Conservation (phyloP, 257 asterid genomes). For the Nicotiana tomentosiformis region DNA sequence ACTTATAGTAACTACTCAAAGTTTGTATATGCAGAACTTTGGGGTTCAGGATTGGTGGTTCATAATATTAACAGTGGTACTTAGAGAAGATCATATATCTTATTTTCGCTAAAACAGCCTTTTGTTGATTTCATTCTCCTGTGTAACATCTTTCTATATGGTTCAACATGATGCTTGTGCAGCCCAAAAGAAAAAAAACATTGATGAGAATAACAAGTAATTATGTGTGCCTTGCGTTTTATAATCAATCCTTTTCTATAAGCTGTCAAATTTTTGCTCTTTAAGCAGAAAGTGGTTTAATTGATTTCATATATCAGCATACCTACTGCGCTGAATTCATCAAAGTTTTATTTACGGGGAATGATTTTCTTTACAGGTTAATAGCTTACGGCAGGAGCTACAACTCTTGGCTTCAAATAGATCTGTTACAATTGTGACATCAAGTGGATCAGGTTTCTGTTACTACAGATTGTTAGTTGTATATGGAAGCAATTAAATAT, state of each 20-base stretch:
- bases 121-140: background rate
- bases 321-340: background rate
- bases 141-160: background rate
- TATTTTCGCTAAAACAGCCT: background rate
- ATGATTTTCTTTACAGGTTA: slow-evolving; percentile 46
- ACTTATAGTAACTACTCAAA: background rate
- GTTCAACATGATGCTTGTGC: slow-evolving; percentile 1
- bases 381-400: slow-evolving; percentile 73
- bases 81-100: background rate
- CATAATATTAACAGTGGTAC: background rate
- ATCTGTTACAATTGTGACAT: slow-evolving; percentile 66
- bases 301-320: background rate
- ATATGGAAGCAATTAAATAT: background rate
- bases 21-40: background rate
- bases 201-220: background rate
- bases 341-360: background rate
- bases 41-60: background rate
- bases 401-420: slow-evolving; percentile 55
- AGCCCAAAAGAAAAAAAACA: background rate
- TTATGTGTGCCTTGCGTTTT: background rate
- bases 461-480: slow-evolving; percentile 8
- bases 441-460: slow-evolving; percentile 67
- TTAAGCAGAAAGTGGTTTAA: background rate
- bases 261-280: background rate
- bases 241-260: background rate